Conservation (phyloP, 352 stramenopile genomes). For the Globisporangium irregulare region DNA sequence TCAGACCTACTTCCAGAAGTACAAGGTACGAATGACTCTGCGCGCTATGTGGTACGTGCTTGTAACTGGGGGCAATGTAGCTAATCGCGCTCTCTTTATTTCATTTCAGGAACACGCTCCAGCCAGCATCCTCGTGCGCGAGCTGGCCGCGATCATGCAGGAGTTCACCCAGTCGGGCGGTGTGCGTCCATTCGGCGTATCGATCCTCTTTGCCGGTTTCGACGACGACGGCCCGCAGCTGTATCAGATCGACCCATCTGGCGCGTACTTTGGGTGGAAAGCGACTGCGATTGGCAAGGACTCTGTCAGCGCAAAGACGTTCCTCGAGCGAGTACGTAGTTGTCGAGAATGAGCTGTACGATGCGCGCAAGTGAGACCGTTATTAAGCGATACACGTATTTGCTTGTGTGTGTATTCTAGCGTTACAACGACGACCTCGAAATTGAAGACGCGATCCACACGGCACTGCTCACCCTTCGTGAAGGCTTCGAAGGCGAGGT, state of each 20-base stretch:
- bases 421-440: slow-evolving; percentile 97
- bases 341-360: not conserved
- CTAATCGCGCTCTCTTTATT: not conserved
- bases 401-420: slow-evolving; percentile 25
- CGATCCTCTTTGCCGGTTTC: slow-evolving; percentile 96
- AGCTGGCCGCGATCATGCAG: slow-evolving; percentile 98
- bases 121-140: slow-evolving; percentile 94
- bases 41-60: not conserved
- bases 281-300: slow-evolving; percentile 99
- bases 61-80: not conserved
- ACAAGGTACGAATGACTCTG: slow-evolving; percentile 50
- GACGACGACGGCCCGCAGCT: slow-evolving; percentile 97
- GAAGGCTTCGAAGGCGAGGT: slow-evolving; percentile 98
- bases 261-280: slow-evolving; percentile 99
- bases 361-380: not conserved
- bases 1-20: slow-evolving; percentile 95
- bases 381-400: not conserved
- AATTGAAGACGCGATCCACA: slow-evolving; percentile 99
- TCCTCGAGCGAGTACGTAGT: slow-evolving; percentile 95
- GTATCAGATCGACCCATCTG: slow-evolving; percentile 98
- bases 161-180: slow-evolving; percentile 98
- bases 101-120: slow-evolving; percentile 87
- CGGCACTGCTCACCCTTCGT: slow-evolving; percentile 96
- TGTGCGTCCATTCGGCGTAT: slow-evolving; percentile 98
- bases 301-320: slow-evolving; percentile 98